phyloP scores from a whole-genome alignment of 257 asterid genomes.

The Asclepias syriaca region DNA sequence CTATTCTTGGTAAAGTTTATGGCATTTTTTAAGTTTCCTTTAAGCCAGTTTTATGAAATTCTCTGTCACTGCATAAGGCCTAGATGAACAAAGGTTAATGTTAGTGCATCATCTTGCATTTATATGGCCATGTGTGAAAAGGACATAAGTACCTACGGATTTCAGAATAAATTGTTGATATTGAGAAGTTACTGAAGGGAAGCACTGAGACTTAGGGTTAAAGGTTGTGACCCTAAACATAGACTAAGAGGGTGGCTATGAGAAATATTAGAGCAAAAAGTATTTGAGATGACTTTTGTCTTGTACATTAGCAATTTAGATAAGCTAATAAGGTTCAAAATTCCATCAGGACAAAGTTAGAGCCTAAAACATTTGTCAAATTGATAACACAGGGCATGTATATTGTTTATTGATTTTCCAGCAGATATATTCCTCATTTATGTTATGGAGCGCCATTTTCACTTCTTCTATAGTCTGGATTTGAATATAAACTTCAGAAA shows the following conservation, averaged over 20 bases:
- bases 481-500: not conserved
- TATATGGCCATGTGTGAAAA: not conserved
- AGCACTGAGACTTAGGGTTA: not conserved
- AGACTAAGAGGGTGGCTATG: not conserved
- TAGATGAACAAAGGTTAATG: not conserved
- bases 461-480: not conserved
- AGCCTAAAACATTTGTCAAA: too few species aligned
- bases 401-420: not conserved
- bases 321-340: not conserved
- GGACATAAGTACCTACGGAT: not conserved
- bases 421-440: not conserved
- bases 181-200: not conserved
- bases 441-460: not conserved
- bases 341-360: too few species aligned
- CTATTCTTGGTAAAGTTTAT: constrained; percentile 75
- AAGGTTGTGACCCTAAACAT: not conserved
- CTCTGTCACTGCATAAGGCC: not conserved
- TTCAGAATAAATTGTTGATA: not conserved
- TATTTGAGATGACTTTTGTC: not conserved
- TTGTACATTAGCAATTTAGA: not conserved
- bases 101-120: not conserved
- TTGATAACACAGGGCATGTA: not conserved
- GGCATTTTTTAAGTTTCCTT: not conserved
- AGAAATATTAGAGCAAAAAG: not conserved
- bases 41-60: too few species aligned